These are phyloP conservation scores for Yamadazyma philogaea DNA, from an alignment of 805 yeast species.

Conservation along the genomic window DNA sequence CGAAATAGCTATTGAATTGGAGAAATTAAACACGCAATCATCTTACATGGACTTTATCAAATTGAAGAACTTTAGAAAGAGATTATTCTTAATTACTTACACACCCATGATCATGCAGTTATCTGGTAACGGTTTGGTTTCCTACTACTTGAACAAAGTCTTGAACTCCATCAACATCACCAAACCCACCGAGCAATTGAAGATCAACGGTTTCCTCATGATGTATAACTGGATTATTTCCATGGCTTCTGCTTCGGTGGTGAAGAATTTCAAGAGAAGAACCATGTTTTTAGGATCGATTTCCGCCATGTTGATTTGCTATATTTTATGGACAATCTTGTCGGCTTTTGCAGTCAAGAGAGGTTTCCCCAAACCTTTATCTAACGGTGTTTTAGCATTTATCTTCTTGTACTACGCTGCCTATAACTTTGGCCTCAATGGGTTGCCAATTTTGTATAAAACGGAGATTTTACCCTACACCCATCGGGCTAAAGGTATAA, in stretches of 20 bases:
- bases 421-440: conserved; percentile 37
- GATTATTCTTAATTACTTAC: conserved; percentile 10
- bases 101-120: conserved; percentile 13
- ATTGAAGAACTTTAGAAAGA: conserved; percentile 9
- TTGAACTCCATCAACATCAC: conserved; percentile 53
- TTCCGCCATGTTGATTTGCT: conserved; percentile 23
- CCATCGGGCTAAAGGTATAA: conserved; percentile 42
- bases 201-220: conserved; percentile 51
- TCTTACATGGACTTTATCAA: conserved; percentile 11
- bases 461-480: conserved; percentile 41
- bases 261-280: conserved; percentile 25
- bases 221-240: conserved; percentile 42
- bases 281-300: conserved; percentile 25
- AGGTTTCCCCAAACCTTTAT: conserved; percentile 14
- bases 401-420: conserved; percentile 22
- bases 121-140: conserved; percentile 52
- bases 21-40: conserved; percentile 11
- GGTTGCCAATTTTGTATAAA: conserved; percentile 44
- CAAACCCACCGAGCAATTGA: conserved; percentile 39
- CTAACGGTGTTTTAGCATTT: conserved; percentile 23
- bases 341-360: conserved; percentile 22
- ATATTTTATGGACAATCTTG: conserved; percentile 24
- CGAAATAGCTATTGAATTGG: conserved; percentile 14
- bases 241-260: conserved; percentile 15
- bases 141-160: conserved; percentile 50